These are phyloP conservation scores for Leccinum disarticulatum DNA, from an alignment of 768 basidiomycete species.

Conservation along the genomic window DNA sequence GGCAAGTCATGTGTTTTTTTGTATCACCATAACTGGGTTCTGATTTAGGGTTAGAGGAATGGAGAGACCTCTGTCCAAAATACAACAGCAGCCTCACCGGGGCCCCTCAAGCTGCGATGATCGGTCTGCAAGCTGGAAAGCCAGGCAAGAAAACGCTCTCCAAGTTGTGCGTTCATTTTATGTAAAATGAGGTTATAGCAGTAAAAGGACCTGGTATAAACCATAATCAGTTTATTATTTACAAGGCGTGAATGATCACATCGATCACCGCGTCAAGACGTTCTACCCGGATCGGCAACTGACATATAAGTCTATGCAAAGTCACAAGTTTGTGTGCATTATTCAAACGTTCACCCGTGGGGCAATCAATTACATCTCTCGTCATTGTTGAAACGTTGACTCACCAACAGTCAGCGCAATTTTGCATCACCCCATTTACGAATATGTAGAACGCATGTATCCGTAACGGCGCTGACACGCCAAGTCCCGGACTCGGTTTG, in stretches of 20 bases:
- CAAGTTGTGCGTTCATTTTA: background rate
- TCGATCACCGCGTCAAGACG: too few species aligned
- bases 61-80: constrained; percentile 17
- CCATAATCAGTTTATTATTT: background rate
- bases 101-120: background rate
- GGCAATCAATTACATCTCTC: too few species aligned
- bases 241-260: background rate
- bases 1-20: background rate
- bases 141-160: background rate
- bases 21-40: background rate
- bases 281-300: too few species aligned
- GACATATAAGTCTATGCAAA: too few species aligned
- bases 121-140: background rate
- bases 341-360: too few species aligned
- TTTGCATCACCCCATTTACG: too few species aligned
- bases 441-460: too few species aligned
- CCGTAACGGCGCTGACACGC: too few species aligned
- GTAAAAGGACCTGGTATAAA: background rate
- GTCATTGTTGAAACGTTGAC: too few species aligned
- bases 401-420: too few species aligned
- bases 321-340: too few species aligned
- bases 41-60: constrained; percentile 8
- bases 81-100: constrained; percentile 8
- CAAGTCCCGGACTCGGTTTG: too few species aligned
- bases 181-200: background rate